Percentiles rank a stretch among this genome's conserved stretches.
Evolutionary conservation across 495 filamentous ascomycete genomes (phyloP).

Genomic region (Endocarpon pusillum): DNA sequence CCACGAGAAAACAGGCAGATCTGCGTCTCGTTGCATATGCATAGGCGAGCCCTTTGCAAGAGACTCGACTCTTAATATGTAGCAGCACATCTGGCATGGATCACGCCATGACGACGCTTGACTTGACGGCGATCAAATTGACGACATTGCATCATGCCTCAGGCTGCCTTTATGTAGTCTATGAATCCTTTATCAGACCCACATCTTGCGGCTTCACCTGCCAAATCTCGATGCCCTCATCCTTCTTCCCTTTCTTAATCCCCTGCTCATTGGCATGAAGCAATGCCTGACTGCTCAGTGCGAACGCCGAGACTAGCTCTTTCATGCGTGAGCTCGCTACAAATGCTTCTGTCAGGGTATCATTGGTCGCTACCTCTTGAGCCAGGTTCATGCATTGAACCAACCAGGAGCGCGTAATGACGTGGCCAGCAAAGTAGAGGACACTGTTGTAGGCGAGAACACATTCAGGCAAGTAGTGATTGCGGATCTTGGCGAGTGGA

Average conservation of each 20-base stretch:
- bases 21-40: too few species aligned
- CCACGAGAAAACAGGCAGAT: too few species aligned
- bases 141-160: too few species aligned
- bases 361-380: constrained; percentile 41
- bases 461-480: constrained; percentile 63
- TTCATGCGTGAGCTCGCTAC: constrained; percentile 48
- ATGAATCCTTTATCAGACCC: constrained; percentile 29
- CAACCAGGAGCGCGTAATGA: constrained; percentile 44
- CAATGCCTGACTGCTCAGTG: constrained; percentile 54
- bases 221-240: constrained; percentile 33
- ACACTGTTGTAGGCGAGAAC: constrained; percentile 64
- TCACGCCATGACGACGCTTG: too few species aligned
- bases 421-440: constrained; percentile 49
- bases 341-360: constrained; percentile 49
- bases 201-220: constrained; percentile 14
- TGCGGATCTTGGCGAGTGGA: constrained; percentile 34
- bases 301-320: constrained; percentile 61
- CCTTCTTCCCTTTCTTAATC: constrained; percentile 27
- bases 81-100: too few species aligned
- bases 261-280: constrained; percentile 39
- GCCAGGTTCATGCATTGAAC: constrained; percentile 67
- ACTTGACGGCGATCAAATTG: too few species aligned
- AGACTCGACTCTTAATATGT: too few species aligned
- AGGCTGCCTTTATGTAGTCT: too few species aligned
- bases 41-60: too few species aligned